Conservation (phyloP, 2,329 filamentous ascomycete species). For the Claviceps sp. region DNA sequence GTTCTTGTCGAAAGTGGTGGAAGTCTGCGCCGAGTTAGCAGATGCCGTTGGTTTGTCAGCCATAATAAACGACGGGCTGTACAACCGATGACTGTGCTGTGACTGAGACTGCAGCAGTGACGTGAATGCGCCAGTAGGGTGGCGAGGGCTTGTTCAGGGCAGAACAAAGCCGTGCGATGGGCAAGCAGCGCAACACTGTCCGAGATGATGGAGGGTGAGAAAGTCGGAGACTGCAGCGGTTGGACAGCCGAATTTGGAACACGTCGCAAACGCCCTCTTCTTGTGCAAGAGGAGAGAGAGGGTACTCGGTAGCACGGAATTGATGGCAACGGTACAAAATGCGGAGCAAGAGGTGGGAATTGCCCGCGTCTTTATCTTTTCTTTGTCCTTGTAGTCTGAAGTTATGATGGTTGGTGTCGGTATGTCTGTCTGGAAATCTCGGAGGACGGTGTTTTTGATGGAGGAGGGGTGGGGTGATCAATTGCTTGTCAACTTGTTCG, state of each 20-base stretch:
- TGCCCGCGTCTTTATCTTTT: constrained; percentile 2
- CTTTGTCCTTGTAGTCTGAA: not conserved
- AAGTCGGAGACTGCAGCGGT: not conserved
- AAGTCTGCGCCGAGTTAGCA: constrained; percentile 9
- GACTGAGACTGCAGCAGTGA: constrained; percentile 5
- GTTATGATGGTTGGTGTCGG: not conserved
- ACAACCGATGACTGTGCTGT: not conserved
- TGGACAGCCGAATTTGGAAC: not conserved
- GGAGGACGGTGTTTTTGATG: constrained; percentile 1
- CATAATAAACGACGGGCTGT: constrained; percentile 6
- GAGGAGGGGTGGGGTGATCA: not conserved
- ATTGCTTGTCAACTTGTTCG: not conserved
- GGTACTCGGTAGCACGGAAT: not conserved
- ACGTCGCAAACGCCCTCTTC: not conserved
- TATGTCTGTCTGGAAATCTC: constrained; percentile 1
- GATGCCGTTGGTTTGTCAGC: constrained; percentile 23
- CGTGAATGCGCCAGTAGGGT: constrained; percentile 2
- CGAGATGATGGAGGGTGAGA: constrained; percentile 2
- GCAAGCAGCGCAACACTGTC: not conserved
- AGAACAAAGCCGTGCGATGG: not conserved
- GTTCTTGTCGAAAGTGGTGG: constrained; percentile 18
- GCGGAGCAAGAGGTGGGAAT: not conserved
- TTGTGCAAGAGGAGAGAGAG: not conserved
- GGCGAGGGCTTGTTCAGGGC: not conserved
- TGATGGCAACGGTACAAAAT: not conserved